Conservation (phyloP, 768 basidiomycete species). For the Russula virescens region DNA sequence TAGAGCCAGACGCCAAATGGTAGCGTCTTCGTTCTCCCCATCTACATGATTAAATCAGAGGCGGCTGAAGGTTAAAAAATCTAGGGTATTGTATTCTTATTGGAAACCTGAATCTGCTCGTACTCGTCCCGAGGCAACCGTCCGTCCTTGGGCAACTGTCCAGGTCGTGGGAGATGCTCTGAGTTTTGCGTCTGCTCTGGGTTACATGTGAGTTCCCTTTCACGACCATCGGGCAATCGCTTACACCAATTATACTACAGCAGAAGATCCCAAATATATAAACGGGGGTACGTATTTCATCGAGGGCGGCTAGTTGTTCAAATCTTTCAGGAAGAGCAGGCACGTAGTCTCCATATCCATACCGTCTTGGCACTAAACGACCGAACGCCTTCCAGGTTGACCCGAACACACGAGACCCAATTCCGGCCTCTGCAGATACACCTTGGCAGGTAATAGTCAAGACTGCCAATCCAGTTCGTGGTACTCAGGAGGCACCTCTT, state of each 20-base stretch:
- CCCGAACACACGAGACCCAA: constrained; percentile 65
- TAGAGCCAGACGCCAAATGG: constrained; percentile 61
- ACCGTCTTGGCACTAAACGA: background rate
- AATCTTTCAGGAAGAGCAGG: constrained; percentile 85
- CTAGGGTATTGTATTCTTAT: constrained; percentile 72
- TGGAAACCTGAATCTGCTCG: constrained; percentile 80
- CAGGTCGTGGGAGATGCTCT: constrained; percentile 75
- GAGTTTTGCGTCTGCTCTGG: constrained; percentile 73
- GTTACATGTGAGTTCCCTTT: constrained; percentile 52
- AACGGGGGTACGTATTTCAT: constrained; percentile 72
- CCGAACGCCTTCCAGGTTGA: constrained; percentile 48
- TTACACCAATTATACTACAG: constrained; percentile 31
- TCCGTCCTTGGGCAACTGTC: constrained; percentile 77
- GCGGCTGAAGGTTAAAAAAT: background rate
- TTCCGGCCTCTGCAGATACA: constrained; percentile 72
- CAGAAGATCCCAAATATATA: constrained; percentile 71
- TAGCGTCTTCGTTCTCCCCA: constrained; percentile 30
- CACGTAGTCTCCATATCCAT: constrained; percentile 29
- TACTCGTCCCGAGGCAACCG: constrained; percentile 80
- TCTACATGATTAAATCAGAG: background rate
- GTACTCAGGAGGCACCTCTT: constrained; percentile 73
- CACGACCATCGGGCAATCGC: constrained; percentile 1
- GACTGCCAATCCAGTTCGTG: constrained; percentile 71
- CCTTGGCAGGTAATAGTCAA: constrained; percentile 88
- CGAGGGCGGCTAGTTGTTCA: constrained; percentile 65